These are phyloP conservation scores for Voacanga thouarsii DNA, from an alignment of 257 asterid genomes.

Conservation along the genomic window DNA sequence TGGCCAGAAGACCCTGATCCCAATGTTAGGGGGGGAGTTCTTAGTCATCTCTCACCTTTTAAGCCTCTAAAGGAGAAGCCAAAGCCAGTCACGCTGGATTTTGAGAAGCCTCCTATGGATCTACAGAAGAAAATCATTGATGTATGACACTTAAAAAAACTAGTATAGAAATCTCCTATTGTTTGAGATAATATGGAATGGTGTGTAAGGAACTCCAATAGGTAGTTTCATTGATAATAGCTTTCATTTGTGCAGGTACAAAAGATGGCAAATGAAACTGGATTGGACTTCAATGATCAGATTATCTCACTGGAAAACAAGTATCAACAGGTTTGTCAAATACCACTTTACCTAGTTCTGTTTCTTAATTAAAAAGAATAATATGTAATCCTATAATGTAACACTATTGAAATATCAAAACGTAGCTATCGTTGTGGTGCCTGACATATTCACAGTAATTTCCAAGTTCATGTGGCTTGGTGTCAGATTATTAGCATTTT, in stretches of 20 bases:
- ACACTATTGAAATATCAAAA: neutral
- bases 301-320: slow-evolving; percentile 70
- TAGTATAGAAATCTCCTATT: neutral
- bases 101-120: slow-evolving; percentile 83
- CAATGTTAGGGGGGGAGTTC: slow-evolving; percentile 88
- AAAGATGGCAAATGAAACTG: slow-evolving; percentile 92
- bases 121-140: slow-evolving; percentile 76
- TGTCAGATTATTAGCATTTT: neutral
- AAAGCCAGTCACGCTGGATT: slow-evolving; percentile 86
- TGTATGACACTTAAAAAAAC: slow-evolving; percentile 33
- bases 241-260: slow-evolving; percentile 55
- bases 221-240: slow-evolving; percentile 7
- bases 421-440: neutral
- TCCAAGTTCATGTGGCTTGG: neutral
- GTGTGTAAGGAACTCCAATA: neutral
- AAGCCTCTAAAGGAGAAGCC: slow-evolving; percentile 93
- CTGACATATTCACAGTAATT: neutral
- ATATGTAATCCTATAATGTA: neutral
- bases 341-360: slow-evolving; percentile 2
- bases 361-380: neutral
- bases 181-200: slow-evolving; percentile 5
- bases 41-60: slow-evolving; percentile 78
- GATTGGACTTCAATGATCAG: slow-evolving; percentile 80
- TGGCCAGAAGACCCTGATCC: slow-evolving; percentile 84
- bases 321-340: slow-evolving; percentile 69